phyloP scores from a whole-genome alignment of 2,329 filamentous ascomycete species.

The Pestalotiopsis sp. region DNA sequence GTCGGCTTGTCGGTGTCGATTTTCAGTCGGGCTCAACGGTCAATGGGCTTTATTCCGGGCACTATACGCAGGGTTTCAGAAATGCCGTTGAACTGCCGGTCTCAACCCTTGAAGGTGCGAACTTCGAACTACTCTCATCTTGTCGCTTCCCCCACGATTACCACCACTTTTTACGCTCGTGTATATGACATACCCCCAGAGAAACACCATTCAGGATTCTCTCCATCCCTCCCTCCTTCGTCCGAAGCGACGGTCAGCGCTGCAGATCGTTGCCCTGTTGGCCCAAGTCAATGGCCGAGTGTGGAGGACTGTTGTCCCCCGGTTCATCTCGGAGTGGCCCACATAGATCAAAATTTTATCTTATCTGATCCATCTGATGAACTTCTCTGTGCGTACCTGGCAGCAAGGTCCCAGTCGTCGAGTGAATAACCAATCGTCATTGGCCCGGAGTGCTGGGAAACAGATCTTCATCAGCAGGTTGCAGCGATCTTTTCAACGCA shows the following conservation, averaged over 20 bases:
- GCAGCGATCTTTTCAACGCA: not conserved
- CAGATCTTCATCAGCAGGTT: not conserved
- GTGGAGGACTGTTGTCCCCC: conserved; percentile 4
- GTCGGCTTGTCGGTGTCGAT: too few relatives aligned
- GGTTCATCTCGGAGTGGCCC: conserved; percentile 2
- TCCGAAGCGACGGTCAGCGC: not conserved
- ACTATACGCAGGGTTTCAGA: too few relatives aligned
- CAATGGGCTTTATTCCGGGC: too few relatives aligned
- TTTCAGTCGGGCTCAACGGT: too few relatives aligned
- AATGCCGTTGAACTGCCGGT: too few relatives aligned
- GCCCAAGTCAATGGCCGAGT: not conserved
- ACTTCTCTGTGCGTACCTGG: not conserved
- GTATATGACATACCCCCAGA: not conserved
- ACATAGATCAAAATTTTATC: conserved; percentile 12
- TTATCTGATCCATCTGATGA: conserved; percentile 10
- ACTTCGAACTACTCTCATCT: too few relatives aligned
- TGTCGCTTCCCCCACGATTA: too few relatives aligned
- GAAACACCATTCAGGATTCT: not conserved
- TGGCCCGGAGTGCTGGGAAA: not conserved
- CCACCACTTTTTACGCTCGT: not conserved
- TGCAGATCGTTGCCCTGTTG: not conserved
- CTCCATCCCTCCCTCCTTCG: not conserved
- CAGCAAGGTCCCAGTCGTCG: not conserved
- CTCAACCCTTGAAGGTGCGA: too few relatives aligned
- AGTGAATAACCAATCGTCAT: not conserved